Conservation (phyloP, 345 rosid species). For the Aquilaria yunnanensis region DNA sequence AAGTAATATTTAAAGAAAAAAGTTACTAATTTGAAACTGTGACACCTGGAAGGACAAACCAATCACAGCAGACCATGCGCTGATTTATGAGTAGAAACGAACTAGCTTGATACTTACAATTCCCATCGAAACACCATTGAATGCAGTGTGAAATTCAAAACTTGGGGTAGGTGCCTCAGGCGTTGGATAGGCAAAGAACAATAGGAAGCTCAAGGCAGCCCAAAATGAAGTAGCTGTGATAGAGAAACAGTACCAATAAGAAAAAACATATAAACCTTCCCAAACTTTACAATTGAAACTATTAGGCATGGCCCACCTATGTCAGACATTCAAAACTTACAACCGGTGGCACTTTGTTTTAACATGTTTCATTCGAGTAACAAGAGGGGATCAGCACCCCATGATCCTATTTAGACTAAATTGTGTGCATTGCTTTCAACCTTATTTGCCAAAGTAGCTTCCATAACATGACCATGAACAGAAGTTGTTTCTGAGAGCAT, state of each 20-base stretch:
- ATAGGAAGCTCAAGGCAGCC: conserved; percentile 74
- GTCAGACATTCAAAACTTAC: too few species aligned
- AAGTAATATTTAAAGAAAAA: too few species aligned
- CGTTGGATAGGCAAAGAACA: conserved; percentile 95
- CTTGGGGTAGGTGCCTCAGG: conserved; percentile 96
- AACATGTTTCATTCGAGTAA: too few species aligned
- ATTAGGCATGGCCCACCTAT: too few species aligned
- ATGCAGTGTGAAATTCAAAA: conserved; percentile 90
- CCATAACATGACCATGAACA: conserved; percentile 11
- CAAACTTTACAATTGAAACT: neutral
- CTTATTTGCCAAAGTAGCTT: conserved; percentile 4
- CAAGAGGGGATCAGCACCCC: neutral
- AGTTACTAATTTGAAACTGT: too few species aligned
- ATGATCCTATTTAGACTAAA: neutral
- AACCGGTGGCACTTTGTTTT: too few species aligned
- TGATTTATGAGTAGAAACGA: too few species aligned
- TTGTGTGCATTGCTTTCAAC: neutral
- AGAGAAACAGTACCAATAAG: conserved; percentile 1
- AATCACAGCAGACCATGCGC: too few species aligned
- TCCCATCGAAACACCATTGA: conserved; percentile 85
- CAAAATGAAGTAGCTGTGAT: conserved; percentile 84
- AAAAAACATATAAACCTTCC: conserved; percentile 8
- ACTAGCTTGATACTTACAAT: conserved; percentile 50
- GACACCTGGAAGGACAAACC: too few species aligned
- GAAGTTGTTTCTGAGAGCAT: neutral